Conservation (phyloP, 2,329 filamentous ascomycete species). For the Metarhizium rileyi region DNA sequence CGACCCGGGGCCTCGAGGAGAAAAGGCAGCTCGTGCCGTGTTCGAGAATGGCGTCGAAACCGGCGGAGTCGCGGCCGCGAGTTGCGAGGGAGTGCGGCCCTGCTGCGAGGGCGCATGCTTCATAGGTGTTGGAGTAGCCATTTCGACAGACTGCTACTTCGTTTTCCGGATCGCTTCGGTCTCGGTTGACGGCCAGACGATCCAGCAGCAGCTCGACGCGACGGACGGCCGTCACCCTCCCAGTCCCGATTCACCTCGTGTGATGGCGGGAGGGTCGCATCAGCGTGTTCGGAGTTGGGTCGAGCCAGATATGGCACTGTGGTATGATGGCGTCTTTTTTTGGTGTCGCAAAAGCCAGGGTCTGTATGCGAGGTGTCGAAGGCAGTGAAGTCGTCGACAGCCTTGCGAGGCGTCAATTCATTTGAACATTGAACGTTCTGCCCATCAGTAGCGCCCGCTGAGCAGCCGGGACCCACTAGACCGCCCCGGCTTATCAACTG, state of each 20-base stretch:
- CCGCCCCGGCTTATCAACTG: too few species aligned
- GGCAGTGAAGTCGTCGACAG: too few species aligned
- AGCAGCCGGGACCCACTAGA: background rate
- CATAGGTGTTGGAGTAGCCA: conserved; percentile 42
- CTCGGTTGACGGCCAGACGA: background rate
- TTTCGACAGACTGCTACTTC: conserved; percentile 12
- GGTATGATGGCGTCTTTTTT: too few species aligned
- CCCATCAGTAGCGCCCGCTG: too few species aligned
- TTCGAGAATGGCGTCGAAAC: conserved; percentile 58
- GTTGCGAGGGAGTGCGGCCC: conserved; percentile 38
- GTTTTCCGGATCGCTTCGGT: background rate
- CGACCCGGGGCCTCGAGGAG: conserved; percentile 45
- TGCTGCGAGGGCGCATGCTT: conserved; percentile 35
- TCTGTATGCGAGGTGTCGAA: too few species aligned
- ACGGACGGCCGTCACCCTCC: background rate
- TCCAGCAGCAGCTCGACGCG: background rate
- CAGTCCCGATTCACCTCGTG: background rate
- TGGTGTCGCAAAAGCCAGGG: too few species aligned
- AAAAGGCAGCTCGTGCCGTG: conserved; percentile 46
- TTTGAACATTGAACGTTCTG: too few species aligned
- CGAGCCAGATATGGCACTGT: background rate
- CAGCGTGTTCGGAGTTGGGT: background rate
- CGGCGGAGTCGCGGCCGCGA: conserved; percentile 50
- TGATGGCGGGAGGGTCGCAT: background rate
- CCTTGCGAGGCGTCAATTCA: too few species aligned